These are phyloP conservation scores for Linnemannia schmuckeri DNA, from an alignment of 192 early-diverging fungal species.

Conservation along the genomic window DNA sequence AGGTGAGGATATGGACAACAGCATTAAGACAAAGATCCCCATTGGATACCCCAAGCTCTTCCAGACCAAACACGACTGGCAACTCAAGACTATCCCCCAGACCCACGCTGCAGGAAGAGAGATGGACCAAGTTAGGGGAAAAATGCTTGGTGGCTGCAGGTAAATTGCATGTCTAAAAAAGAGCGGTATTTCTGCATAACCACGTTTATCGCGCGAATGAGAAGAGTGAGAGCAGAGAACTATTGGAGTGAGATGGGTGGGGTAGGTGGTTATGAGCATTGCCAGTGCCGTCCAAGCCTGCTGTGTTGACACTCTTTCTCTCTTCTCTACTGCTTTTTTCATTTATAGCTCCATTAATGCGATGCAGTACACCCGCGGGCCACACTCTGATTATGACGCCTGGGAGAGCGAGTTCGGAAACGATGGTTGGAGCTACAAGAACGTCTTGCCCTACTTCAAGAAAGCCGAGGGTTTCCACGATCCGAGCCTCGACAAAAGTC, in stretches of 20 bases:
- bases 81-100: conserved; percentile 19
- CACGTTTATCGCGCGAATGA: background rate
- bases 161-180: background rate
- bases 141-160: conserved; percentile 30
- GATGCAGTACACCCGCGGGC: conserved; percentile 16
- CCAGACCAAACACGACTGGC: conserved; percentile 17
- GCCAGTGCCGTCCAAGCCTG: background rate
- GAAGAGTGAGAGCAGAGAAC: background rate
- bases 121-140: conserved; percentile 17
- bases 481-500: conserved; percentile 7
- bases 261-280: background rate
- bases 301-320: background rate
- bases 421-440: conserved; percentile 15
- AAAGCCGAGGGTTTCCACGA: conserved; percentile 22
- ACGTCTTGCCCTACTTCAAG: conserved; percentile 25
- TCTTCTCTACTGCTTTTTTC: background rate
- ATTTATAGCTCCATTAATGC: conserved; percentile 11
- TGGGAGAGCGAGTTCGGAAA: conserved; percentile 14
- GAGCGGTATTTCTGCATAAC: background rate
- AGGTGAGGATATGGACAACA: conserved; percentile 13
- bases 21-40: background rate
- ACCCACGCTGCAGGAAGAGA: conserved; percentile 23
- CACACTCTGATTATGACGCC: conserved; percentile 12
- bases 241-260: background rate
- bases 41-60: background rate